Conservation (phyloP, 2,329 filamentous ascomycete species). For the Cryphonectria nitschkei region DNA sequence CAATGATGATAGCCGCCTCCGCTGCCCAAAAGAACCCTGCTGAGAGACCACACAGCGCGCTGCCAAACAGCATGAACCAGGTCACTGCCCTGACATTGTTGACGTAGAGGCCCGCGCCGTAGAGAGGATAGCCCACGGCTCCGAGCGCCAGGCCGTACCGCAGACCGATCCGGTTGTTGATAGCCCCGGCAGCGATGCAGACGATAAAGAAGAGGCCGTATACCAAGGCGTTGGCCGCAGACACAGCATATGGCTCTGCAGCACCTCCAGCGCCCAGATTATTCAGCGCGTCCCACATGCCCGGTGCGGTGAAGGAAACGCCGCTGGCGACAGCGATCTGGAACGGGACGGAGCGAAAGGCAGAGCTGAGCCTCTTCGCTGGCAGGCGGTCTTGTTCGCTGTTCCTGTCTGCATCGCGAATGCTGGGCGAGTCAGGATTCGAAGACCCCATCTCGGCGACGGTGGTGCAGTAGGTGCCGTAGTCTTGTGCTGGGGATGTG, state of each 20-base stretch:
- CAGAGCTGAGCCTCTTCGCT: constrained; percentile 3
- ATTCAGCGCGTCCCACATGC: constrained; percentile 61
- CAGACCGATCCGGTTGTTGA: constrained; percentile 53
- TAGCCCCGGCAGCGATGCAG: constrained; percentile 51
- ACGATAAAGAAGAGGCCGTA: constrained; percentile 51
- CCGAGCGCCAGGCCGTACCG: constrained; percentile 49
- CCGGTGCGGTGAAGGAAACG: constrained; percentile 55
- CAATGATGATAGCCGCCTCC: constrained; percentile 53
- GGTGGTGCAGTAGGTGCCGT: background rate
- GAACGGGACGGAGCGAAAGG: constrained; percentile 26
- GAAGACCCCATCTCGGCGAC: background rate
- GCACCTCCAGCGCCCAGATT: constrained; percentile 56
- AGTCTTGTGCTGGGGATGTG: background rate
- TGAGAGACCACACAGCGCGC: constrained; percentile 51
- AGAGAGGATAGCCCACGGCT: constrained; percentile 52
- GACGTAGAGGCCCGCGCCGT: constrained; percentile 51
- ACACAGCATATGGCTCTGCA: constrained; percentile 54
- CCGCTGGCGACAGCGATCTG: constrained; percentile 36
- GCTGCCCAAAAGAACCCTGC: constrained; percentile 56
- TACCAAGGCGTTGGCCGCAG: constrained; percentile 55
- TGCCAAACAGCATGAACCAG: constrained; percentile 55
- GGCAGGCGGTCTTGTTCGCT: constrained; percentile 20
- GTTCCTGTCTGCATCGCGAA: background rate
- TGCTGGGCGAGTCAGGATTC: background rate
- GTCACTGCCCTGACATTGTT: constrained; percentile 55